Conservation (phyloP, 2,329 filamentous ascomycete species). For the Monilinia fructicola region DNA sequence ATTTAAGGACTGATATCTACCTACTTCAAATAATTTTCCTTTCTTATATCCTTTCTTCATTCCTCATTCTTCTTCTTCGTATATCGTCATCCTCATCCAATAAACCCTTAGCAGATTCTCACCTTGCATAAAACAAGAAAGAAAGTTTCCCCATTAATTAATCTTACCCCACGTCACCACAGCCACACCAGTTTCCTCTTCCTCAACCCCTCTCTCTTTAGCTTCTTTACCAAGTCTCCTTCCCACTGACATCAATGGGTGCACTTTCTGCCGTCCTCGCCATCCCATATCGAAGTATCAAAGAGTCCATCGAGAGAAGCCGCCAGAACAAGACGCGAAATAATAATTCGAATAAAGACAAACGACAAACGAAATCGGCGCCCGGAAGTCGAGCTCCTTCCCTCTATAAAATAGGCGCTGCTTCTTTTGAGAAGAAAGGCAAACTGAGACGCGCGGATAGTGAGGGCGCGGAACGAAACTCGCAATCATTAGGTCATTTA, state of each 20-base stretch:
- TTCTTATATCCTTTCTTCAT: not conserved
- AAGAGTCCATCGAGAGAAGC: conserved; percentile 22
- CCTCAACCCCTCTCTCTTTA: not conserved
- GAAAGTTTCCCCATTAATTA: not conserved
- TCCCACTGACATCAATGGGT: conserved; percentile 29
- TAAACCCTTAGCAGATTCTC: not conserved
- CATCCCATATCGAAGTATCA: conserved; percentile 23
- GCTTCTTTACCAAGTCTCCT: too few species aligned
- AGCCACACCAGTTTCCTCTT: conserved; percentile 8
- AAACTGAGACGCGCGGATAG: not conserved
- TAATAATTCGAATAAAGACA: not conserved
- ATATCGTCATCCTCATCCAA: too few species aligned
- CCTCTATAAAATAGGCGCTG: not conserved
- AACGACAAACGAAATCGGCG: conserved; percentile 9
- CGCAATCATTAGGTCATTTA: conserved; percentile 23
- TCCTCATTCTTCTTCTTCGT: too few species aligned
- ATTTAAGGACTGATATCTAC: too few species aligned
- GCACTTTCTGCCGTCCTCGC: conserved; percentile 28
- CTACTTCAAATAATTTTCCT: not conserved
- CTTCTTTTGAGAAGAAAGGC: not conserved
- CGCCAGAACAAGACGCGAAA: not conserved
- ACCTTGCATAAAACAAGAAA: conserved; percentile 9
- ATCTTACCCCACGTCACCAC: conserved; percentile 22
- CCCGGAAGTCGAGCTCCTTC: not conserved
- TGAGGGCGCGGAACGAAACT: not conserved